Percentiles rank a stretch among this genome's conserved stretches.
These are phyloP conservation scores for Colletotrichum lentis DNA, from an alignment of 2,329 filamentous ascomycete genomes.

Conservation along the genomic window DNA sequence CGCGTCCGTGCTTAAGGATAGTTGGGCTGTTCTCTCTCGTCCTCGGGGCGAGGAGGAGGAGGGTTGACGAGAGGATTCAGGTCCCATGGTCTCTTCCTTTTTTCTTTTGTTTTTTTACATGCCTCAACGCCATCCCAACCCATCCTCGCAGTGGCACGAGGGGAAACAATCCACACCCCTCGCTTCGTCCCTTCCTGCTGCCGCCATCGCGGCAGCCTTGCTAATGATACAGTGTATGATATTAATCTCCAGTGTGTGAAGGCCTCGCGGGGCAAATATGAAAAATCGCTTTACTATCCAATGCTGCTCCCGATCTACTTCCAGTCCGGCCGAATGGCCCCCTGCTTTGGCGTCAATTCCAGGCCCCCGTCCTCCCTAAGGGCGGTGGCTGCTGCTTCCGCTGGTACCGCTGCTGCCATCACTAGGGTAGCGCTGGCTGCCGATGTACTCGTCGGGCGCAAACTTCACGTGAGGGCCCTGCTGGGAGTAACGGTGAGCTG, in stretches of 20 bases:
- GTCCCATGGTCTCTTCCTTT: not conserved
- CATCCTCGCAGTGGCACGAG: not conserved
- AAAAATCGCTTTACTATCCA: conserved; percentile 20
- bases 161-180: not conserved
- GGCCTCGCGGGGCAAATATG: not conserved
- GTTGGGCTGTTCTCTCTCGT: not conserved
- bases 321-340: not conserved
- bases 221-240: conserved; percentile 18
- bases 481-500: conserved; percentile 10
- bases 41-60: no score
- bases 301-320: not conserved
- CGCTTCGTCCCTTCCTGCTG: not conserved
- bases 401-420: conserved; percentile 15
- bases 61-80: not conserved
- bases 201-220: conserved; percentile 4
- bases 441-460: conserved; percentile 17
- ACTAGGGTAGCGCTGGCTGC: conserved; percentile 1
- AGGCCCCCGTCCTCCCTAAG: not conserved
- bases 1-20: conserved; percentile 14
- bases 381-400: conserved; percentile 2
- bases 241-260: conserved; percentile 4
- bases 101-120: conserved; percentile 4
- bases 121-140: conserved; percentile 16
- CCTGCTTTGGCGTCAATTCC: not conserved
- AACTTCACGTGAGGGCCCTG: conserved; percentile 24